These are phyloP conservation scores for Lichtheimia hyalospora DNA, from an alignment of 371 early-diverging fungal genomes.

Conservation along the genomic window DNA sequence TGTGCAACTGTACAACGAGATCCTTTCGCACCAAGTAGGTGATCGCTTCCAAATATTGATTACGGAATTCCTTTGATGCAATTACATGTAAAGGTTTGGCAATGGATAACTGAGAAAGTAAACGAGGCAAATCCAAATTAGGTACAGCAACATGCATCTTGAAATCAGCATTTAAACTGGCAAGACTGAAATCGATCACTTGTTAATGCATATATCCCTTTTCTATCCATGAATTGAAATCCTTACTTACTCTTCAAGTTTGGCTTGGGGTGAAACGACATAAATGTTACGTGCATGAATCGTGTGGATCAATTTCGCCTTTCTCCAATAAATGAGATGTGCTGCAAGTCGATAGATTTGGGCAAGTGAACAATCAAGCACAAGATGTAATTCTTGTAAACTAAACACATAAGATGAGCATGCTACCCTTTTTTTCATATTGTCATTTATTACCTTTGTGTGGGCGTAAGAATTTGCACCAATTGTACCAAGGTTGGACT, in stretches of 20 bases:
- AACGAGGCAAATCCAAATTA: slow-evolving; percentile 62
- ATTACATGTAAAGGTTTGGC: slow-evolving; percentile 71
- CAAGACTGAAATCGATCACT: slow-evolving; percentile 34
- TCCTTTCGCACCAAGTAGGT: slow-evolving; percentile 79
- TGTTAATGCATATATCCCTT: not conserved
- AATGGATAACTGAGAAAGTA: slow-evolving; percentile 73
- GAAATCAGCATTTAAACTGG: slow-evolving; percentile 61
- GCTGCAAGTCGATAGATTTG: slow-evolving; percentile 88
- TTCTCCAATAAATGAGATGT: slow-evolving; percentile 90
- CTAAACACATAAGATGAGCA: slow-evolving; percentile 21
- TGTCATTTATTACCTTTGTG: slow-evolving; percentile 49
- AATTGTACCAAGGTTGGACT: slow-evolving; percentile 83
- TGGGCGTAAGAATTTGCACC: slow-evolving; percentile 88
- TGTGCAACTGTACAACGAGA: slow-evolving; percentile 80
- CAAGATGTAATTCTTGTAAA: slow-evolving; percentile 77
- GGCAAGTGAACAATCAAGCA: slow-evolving; percentile 86
- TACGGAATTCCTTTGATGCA: slow-evolving; percentile 67
- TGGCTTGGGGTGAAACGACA: slow-evolving; percentile 71
- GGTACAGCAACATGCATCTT: slow-evolving; percentile 57
- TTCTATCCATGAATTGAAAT: no score
- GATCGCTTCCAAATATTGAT: slow-evolving; percentile 79
- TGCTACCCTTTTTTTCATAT: not conserved
- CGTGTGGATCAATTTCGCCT: slow-evolving; percentile 85
- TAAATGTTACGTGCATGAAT: slow-evolving; percentile 80
- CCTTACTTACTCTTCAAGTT: slow-evolving; percentile 61